Evolutionary conservation across 495 filamentous ascomycete species (phyloP), one percentile per base, ranked within the genome.

Genomic region (Xylaria longipes): DNA sequence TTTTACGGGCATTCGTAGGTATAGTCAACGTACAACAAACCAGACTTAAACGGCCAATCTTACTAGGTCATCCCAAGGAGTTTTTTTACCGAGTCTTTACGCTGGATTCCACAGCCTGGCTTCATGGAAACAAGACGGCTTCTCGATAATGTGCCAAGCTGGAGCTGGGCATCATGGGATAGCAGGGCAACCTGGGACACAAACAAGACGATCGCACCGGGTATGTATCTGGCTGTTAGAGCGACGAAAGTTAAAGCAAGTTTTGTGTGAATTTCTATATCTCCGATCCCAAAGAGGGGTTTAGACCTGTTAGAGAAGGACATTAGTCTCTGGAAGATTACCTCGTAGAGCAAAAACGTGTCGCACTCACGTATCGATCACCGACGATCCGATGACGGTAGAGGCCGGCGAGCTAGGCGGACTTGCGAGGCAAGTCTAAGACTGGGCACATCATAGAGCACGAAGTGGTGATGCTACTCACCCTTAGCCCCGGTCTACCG

Each of bases 341-440:
- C 57, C 57, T 61, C 25, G n/a, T 25, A 41, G 35, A 61, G 20
- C 58, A 25, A 61, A 61, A 39, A n/a, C 33, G 56, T 31, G 31
- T 37, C 17, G 56, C 56, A n/a, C 56, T 60, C 29, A 56, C n/a
- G 52, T 33, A 17, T 58, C 54, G 3, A 35, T 35, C 29, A 7
- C 15, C 3, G 7, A 22, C 7, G 31, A 22, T 37, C 57, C 33
- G 3, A 37, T 37, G 33, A 22, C 17, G 8, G 33, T 60, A n/a
- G 57, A 57, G 6, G 57, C 11, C 29, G 57, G 7, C 11, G 7
- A 39, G 33, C 57, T 60, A 29, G 33, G 9, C 17, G 33, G 39
- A 33, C 57, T 60, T 5, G 33, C 17, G 7, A n/a, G 22, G 14
- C 15, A 60, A 29, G 52, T 33, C 20, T 60, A 15, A 17, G 33